Evolutionary conservation across 352 stramenopile genomes (phyloP), one percentile per base, ranked within the genome.

Genomic region (Phytopythium oedochilum): DNA sequence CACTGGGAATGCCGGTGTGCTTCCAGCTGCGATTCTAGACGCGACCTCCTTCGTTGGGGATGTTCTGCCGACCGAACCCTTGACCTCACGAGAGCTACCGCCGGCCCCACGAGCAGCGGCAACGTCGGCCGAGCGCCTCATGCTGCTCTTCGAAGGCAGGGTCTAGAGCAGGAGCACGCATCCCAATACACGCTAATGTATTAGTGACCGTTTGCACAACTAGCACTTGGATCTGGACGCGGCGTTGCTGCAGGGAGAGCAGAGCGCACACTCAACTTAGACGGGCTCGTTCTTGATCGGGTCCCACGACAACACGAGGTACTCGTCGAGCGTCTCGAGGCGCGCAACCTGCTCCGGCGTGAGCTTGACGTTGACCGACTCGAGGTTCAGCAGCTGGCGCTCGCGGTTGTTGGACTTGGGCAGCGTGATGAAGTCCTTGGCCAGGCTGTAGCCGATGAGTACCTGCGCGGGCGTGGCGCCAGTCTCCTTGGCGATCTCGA

Each of bases 381-480:
- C 59, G 11, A 78, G 49, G 63, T 86, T 86, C 26, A 76, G 57
- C 43, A 66, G 57, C 46, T 76, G 60, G 22, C 73, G 72, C 6
- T 43, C 53, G 9, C 36, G 45, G 11, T 71, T 64, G 26, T 74
- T 61, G 14, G 72, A 78, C 54, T 84, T 84, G 26, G 72, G 75
- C 26, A 86, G 62, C 52, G 76, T 74, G 36, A 83, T 70, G 39
- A 70, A 82, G 22, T 45, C 57, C 53, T 79, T 75, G 2, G 73
- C 62, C 23, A 81, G 51, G 25, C 60, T 70, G 63, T 68, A 85
- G 28, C 63, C 68, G 28, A 85, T 46, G 23, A 83, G 61, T 40
- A 83, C 68, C 53, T 82, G 72, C 2, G 75, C 72, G 1, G 61
- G 58, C 6, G 71, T 68, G 2, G 56, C 63, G n/a, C 56, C 35